Evolutionary conservation across 768 basidiomycete genomes (phyloP), one percentile per base, ranked within the genome.

Genomic region (Russula brevipes): DNA sequence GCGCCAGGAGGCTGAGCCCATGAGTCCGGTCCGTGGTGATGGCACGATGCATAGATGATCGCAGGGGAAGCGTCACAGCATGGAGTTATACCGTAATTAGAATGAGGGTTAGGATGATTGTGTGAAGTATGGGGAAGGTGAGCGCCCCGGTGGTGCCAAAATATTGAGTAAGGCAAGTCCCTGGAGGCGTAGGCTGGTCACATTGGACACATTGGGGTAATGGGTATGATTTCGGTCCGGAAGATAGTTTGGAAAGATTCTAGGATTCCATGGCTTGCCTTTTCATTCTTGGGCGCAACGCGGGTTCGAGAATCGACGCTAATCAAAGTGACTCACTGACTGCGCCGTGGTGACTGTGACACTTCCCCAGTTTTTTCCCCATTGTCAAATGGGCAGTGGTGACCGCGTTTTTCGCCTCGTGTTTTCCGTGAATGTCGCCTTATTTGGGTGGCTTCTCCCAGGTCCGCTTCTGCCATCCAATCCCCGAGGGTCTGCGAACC

Each of bases 391-490:
- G n/a, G n/a, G 9, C 38, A 33, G 8, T 8, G 12, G 33, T 30
- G 4, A 35, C 41, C 45, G 60, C 9, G 46, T 31, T 36, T 41
- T 4, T 24, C 41, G 53, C 63, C 63, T 64, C 63, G 53, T 64
- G 63, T 42, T 36, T 4, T 60, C 6, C 33, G 10, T 39, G 47
- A 24, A 39, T 35, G 8, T 35, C 33, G 19, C 59, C 35, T 44
- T 53, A 38, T 60, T 53, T 36, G 59, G 58, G 9, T 45, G 1
- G 33, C 33, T 53, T 60, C 58, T 52, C 33, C 8, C 56, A 42
- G 31, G 42, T 19, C 14, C 36, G 12, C 42, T 42, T 45, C 31
- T 51, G 41, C 55, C 61, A 35, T 58, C 51, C 53, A 58, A 60
- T 38, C 45, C 35, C 59, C 59, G 59, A 47, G 1, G 3, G 31